Evolutionary conservation across 148 eudicot species (phyloP), one percentile per base, ranked within the genome.

Genomic region (Silene conica): DNA sequence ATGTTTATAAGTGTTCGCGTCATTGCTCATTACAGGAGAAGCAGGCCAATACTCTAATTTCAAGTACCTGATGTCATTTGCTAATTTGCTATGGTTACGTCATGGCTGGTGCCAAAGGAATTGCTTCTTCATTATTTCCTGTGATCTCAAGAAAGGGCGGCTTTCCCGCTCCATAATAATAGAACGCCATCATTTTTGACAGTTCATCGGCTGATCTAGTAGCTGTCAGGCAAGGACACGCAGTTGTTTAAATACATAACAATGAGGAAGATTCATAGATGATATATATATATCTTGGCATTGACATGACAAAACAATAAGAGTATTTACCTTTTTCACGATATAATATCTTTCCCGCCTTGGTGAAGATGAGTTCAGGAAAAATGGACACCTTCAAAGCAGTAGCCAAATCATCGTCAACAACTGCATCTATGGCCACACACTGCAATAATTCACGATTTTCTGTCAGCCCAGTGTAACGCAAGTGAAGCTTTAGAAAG

Each of bases 111-210:
- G 85, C 67, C 13, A 80, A 62, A 34, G 98, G 98, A 67, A 93
- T 90, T 13, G 56, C 63, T 79, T 90, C 98, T 71, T 82, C 89
- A 59, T 60, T 60, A 79, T 78, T 84, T 70, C 48, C 83, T 18
- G 52, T 46, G 25, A 57, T 52, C 46, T 71, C 74, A 67, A 93
- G 84, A 79, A 85, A 82, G 25, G 92, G 80, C 56, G 98, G 96
- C 75, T 88, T 92, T 67, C 89, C 88, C 25, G 93, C 98, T 76
- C 98, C 98, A 60, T 83, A 95, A 65, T 95, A 95, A 69, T 87
- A 95, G 89, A 83, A 95, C 4, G 98, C 98, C 98, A 95, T 95
- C 41, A 95, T 84, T 84, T 92, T 95, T 21, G 98, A 90, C 74
- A 95, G 75, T 71, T 95, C 93, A 67, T 90, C 89, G 52, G 97